Evolutionary conservation across 2,329 filamentous ascomycete species (phyloP).

Genomic region (Tothia fuscella): DNA sequence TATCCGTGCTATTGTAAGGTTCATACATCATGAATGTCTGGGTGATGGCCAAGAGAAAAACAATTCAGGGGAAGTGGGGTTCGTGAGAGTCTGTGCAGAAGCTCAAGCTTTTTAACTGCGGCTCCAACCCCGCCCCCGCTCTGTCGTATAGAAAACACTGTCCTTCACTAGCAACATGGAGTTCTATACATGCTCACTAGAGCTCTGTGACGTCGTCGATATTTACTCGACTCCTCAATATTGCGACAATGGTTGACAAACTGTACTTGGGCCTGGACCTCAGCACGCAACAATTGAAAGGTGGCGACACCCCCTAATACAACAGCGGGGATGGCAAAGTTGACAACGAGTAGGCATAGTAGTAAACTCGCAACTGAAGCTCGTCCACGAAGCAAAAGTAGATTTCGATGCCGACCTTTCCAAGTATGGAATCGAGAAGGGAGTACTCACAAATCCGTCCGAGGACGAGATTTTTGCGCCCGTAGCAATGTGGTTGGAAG

Average conservation of each 20-base stretch:
- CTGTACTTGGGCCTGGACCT: constrained; percentile 90
- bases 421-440: constrained; percentile 63
- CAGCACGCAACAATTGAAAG: constrained; percentile 94
- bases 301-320: constrained; percentile 30
- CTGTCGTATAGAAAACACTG: no score
- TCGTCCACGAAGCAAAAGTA: constrained; percentile 76
- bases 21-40: no score
- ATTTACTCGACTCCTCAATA: no score
- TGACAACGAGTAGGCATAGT: constrained; percentile 51
- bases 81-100: no score
- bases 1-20: no score
- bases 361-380: constrained; percentile 69
- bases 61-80: no score
- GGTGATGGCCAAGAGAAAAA: no score
- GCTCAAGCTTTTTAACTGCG: no score
- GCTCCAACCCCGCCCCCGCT: no score
- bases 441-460: constrained; percentile 67
- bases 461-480: constrained; percentile 89
- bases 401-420: constrained; percentile 84
- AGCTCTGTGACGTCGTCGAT: no score
- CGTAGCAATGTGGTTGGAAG: constrained; percentile 88
- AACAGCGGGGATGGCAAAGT: background rate
- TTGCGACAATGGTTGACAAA: constrained; percentile 20
- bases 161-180: no score
- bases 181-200: no score